Evolutionary conservation across 257 asterid species (phyloP), one percentile per base, ranked within the genome.

Genomic region (Lantana camara): DNA sequence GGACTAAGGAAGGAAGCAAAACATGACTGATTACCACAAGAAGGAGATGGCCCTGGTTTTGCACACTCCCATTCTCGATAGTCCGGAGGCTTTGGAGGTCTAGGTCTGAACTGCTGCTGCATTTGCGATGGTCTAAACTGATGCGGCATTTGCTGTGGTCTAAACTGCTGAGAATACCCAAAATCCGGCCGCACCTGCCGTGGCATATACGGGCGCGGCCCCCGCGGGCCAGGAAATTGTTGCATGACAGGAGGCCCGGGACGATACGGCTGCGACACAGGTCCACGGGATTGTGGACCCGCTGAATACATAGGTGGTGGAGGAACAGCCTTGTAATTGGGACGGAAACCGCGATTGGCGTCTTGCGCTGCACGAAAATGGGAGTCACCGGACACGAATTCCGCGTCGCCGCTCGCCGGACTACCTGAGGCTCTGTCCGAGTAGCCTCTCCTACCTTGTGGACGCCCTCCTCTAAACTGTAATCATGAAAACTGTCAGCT

Each of bases 11-110:
- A 52, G 47, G n/a, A 7, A 65, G 56, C 35, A 68, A 30, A 40
- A 46, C 47, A 69, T 8, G 11, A 40, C 29, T 22, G 46, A 57
- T 55, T 74, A 90, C 98, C 98, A 20, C 74, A 79, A 48, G 76
- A 67, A 67, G 85, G 78, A 21, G 96, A 82, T 2, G 88, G 94
- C 54, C 71, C 73, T 4, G 78, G 82, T 51, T 80, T 77, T 5
- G 87, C 86, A 65, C 68, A 66, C 72, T 87, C 94, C 98, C 98
- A 93, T 16, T 78, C 81, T 64, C 97, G 80, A 67, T 76, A 85
- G 68, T 82, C 85, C 17, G 81, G 82, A 13, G 90, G 87, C 79
- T 79, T 92, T 0, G 87, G 67, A 49, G 85, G 74, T 73, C 85
- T 73, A 2, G 82, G 85, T 68, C 85, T 67, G 55, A 68, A 55